Percentiles rank a stretch among this genome's conserved stretches.
These are phyloP conservation scores for Lasiosphaeria ovina DNA, from an alignment of 495 filamentous ascomycete genomes.

Conservation along the genomic window DNA sequence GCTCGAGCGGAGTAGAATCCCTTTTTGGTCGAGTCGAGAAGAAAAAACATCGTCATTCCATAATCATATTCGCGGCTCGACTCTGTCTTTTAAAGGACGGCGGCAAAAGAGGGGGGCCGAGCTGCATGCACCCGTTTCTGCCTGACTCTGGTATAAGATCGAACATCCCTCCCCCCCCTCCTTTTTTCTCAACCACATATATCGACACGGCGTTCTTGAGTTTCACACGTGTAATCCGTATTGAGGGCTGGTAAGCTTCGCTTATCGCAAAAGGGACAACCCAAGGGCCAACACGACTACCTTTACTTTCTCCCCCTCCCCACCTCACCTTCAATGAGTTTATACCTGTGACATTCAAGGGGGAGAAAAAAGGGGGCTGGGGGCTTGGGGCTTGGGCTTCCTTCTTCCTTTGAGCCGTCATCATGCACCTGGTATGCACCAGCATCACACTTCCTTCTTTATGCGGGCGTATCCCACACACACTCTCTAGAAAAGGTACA, in stretches of 20 bases:
- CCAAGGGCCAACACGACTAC: constrained; percentile 11
- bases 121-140: constrained; percentile 31
- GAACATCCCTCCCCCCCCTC: constrained; percentile 14
- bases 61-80: constrained; percentile 9
- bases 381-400: neutral
- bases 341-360: neutral
- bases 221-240: constrained; percentile 9
- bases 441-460: constrained; percentile 20
- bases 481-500: too few relatives aligned
- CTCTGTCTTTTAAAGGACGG: neutral
- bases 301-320: neutral
- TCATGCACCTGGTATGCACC: constrained; percentile 17
- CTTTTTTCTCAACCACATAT: constrained; percentile 12
- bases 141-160: constrained; percentile 27
- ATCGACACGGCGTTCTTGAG: constrained; percentile 8
- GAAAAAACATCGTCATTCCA: constrained; percentile 5
- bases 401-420: constrained; percentile 23
- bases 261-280: constrained; percentile 8
- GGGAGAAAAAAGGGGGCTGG: neutral
- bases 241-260: constrained; percentile 11
- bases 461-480: constrained; percentile 1
- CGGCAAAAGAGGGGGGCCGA: neutral
- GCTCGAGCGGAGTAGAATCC: constrained; percentile 3
- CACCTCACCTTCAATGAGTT: constrained; percentile 1
- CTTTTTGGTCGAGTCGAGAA: neutral